A percentile compares a stretch with the other conserved stretches of the same genome.
phyloP scores from a whole-genome alignment of 495 filamentous ascomycete species.

The Articulospora tetracladia region DNA sequence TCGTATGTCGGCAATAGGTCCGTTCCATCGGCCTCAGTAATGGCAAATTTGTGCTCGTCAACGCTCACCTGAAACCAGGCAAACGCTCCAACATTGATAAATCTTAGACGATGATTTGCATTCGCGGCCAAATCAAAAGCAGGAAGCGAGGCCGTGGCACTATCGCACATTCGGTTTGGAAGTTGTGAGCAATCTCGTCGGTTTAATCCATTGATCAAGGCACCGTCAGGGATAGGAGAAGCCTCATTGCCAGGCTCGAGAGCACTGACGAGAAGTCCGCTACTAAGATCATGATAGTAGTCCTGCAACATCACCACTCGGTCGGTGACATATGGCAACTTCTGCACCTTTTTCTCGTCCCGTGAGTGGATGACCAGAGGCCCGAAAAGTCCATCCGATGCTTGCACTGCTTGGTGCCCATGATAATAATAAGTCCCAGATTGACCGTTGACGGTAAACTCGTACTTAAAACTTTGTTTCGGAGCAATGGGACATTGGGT shows the following conservation, averaged over 20 bases:
- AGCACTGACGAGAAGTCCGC: slow-evolving; percentile 42
- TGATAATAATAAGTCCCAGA: slow-evolving; percentile 45
- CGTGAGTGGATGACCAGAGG: slow-evolving; percentile 45
- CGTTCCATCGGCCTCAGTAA: slow-evolving; percentile 75
- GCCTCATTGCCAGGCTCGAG: slow-evolving; percentile 48
- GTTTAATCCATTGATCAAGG: slow-evolving; percentile 63
- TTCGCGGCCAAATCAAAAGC: slow-evolving; percentile 39
- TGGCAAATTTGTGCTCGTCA: slow-evolving; percentile 41
- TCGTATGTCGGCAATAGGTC: slow-evolving; percentile 50
- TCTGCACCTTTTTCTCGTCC: slow-evolving; percentile 36
- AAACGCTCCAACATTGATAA: slow-evolving; percentile 63
- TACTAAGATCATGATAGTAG: slow-evolving; percentile 53
- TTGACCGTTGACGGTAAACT: slow-evolving; percentile 36
- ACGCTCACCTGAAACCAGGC: slow-evolving; percentile 52
- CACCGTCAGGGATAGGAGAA: slow-evolving; percentile 57
- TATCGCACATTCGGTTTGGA: slow-evolving; percentile 43
- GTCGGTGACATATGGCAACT: slow-evolving; percentile 44
- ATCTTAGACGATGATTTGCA: slow-evolving; percentile 61
- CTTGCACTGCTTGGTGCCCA: slow-evolving; percentile 37
- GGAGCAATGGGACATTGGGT: slow-evolving; percentile 69
- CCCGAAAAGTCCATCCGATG: slow-evolving; percentile 51
- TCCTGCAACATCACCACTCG: slow-evolving; percentile 53
- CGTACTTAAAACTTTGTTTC: slow-evolving; percentile 42
- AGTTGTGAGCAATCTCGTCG: slow-evolving; percentile 43
- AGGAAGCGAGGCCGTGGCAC: slow-evolving; percentile 36